A percentile compares a stretch with the other conserved stretches of the same genome.
Evolutionary conservation across 495 filamentous ascomycete species (phyloP).

Genomic region (Aspergillus olivimuriae): DNA sequence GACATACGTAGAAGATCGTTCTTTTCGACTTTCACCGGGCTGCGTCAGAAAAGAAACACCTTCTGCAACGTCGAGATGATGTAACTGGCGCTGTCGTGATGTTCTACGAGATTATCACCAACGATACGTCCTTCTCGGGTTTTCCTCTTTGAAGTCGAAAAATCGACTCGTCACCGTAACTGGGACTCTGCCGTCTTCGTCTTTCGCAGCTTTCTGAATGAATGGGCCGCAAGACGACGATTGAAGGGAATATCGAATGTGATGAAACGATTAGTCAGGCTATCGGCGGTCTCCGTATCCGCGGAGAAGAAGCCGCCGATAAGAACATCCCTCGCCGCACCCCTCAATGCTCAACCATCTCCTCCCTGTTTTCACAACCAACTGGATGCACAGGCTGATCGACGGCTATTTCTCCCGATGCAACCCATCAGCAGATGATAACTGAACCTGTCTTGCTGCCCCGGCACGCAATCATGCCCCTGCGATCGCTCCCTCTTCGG

Average conservation of each 20-base stretch:
- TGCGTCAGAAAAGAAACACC: background rate
- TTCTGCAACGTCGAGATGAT: background rate
- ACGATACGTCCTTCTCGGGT: background rate
- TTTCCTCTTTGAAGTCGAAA: background rate
- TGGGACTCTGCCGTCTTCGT: background rate
- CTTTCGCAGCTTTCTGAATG: background rate
- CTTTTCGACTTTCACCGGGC: background rate
- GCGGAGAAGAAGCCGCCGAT: background rate
- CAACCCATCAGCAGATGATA: slow-evolving; percentile 13
- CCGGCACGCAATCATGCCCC: slow-evolving; percentile 8
- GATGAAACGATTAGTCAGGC: background rate
- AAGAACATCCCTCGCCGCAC: no score
- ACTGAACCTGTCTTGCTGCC: slow-evolving; percentile 11
- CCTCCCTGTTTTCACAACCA: no score
- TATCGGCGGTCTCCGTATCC: background rate
- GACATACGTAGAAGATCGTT: background rate
- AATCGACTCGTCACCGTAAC: background rate
- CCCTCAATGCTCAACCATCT: no score
- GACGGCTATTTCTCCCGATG: background rate
- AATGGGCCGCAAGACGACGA: background rate
- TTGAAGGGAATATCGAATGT: background rate
- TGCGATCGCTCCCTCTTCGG: slow-evolving; percentile 6
- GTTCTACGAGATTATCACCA: background rate
- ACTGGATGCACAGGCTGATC: background rate
- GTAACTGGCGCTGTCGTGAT: background rate